Conservation (phyloP, 2,329 filamentous ascomycete species). For the Colletotrichum gigasporum region DNA sequence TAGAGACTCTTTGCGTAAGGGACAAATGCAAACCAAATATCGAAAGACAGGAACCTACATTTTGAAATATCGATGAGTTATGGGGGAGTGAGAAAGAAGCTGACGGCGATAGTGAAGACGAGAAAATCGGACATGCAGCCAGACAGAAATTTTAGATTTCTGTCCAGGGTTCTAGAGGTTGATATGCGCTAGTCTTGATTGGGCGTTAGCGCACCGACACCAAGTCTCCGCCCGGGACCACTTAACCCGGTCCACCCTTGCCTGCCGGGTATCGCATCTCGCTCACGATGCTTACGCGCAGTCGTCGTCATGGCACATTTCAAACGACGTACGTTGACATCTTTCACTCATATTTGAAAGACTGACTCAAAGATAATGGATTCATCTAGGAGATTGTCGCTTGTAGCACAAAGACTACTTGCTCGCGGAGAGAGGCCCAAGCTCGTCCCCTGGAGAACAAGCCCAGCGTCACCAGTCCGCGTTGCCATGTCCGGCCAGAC, state of each 20-base stretch:
- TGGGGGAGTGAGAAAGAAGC: no score
- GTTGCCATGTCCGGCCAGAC: not conserved
- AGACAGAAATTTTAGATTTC: constrained; percentile 19
- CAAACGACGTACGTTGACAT: no score
- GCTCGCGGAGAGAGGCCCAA: not conserved
- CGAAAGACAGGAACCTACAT: not conserved
- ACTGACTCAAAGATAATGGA: not conserved
- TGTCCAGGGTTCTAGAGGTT: constrained; percentile 16
- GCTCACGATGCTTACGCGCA: no score
- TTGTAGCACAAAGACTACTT: not conserved
- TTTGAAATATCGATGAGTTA: no score
- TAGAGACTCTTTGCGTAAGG: not conserved
- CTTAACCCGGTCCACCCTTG: not conserved
- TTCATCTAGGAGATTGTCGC: not conserved
- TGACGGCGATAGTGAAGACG: no score
- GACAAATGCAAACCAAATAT: not conserved
- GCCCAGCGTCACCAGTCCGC: not conserved
- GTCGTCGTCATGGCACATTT: no score
- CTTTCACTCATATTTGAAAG: not conserved
- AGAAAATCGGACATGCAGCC: no score
- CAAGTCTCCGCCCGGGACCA: not conserved
- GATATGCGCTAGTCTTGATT: not conserved
- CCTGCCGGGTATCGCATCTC: no score
- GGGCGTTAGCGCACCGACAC: not conserved
- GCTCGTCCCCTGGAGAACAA: not conserved